Evolutionary conservation across 2,329 filamentous ascomycete species (phyloP).

Genomic region (Trichoderma cornu-damae): DNA sequence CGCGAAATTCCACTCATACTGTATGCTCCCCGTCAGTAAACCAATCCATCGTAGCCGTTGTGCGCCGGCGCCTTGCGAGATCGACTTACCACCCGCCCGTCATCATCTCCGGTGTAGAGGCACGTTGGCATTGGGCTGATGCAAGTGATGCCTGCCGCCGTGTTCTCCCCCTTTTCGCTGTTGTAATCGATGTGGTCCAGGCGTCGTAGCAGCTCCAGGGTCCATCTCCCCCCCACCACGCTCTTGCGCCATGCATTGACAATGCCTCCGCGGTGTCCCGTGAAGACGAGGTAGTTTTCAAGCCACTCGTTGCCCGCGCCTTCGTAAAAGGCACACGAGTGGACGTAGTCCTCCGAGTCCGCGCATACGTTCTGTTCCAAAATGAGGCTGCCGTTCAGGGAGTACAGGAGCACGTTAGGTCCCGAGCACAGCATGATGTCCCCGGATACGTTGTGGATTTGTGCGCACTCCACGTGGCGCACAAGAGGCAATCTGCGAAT

Average conservation of each 20-base stretch:
- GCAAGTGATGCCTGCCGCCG: slow-evolving; percentile 72
- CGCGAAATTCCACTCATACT: slow-evolving; percentile 62
- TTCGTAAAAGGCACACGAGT: slow-evolving; percentile 88
- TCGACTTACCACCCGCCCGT: slow-evolving; percentile 71
- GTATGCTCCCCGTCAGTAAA: slow-evolving; percentile 15
- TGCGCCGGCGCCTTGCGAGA: too few relatives aligned
- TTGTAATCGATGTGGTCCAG: slow-evolving; percentile 72
- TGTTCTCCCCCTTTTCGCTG: slow-evolving; percentile 54
- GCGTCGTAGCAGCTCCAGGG: slow-evolving; percentile 70
- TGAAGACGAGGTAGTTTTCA: slow-evolving; percentile 79
- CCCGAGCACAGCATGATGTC: slow-evolving; percentile 83
- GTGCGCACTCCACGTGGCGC: slow-evolving; percentile 63
- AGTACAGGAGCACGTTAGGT: slow-evolving; percentile 70
- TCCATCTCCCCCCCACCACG: slow-evolving; percentile 58
- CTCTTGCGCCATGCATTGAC: slow-evolving; percentile 72
- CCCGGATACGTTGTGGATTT: slow-evolving; percentile 85
- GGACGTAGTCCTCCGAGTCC: slow-evolving; percentile 66
- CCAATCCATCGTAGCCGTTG: too few relatives aligned
- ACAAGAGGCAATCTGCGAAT: slow-evolving; percentile 65
- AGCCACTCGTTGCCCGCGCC: slow-evolving; percentile 88
- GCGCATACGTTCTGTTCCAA: slow-evolving; percentile 75
- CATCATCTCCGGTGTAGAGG: slow-evolving; percentile 92
- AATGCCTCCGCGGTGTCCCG: slow-evolving; percentile 75
- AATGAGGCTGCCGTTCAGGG: slow-evolving; percentile 78
- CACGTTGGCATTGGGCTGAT: slow-evolving; percentile 76